Evolutionary conservation across 306 rosid species (phyloP).

Genomic region (Vigna radiata): DNA sequence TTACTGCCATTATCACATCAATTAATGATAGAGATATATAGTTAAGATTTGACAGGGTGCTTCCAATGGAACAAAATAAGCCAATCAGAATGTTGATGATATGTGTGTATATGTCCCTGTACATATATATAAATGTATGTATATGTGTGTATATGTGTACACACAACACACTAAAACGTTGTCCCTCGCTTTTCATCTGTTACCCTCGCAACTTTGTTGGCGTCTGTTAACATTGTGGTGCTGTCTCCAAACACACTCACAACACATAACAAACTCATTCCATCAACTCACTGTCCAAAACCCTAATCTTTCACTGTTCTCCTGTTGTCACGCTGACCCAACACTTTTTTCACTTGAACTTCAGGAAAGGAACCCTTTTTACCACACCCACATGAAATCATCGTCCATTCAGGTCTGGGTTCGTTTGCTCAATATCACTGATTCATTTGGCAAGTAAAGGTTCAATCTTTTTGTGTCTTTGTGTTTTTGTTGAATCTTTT

Average conservation of each 20-base stretch:
- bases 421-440: slow-evolving; percentile 32
- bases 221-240: slow-evolving; percentile 47
- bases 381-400: slow-evolving; percentile 26
- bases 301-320: slow-evolving; percentile 50
- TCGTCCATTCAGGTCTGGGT: slow-evolving; percentile 15
- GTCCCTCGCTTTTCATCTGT: slow-evolving; percentile 29
- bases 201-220: slow-evolving; percentile 42
- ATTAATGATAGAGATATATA: too few relatives aligned
- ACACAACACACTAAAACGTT: slow-evolving; percentile 11
- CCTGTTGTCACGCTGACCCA: slow-evolving; percentile 35
- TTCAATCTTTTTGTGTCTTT: slow-evolving; percentile 3
- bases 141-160: too few relatives aligned
- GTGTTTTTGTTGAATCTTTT: slow-evolving; percentile 35
- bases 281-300: slow-evolving; percentile 45
- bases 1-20: too few relatives aligned
- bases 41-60: too few relatives aligned
- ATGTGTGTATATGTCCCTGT: too few relatives aligned
- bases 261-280: slow-evolving; percentile 5
- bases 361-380: slow-evolving; percentile 2
- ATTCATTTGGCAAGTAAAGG: slow-evolving; percentile 33
- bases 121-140: too few relatives aligned
- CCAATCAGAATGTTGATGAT: background rate
- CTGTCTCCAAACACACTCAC: slow-evolving; percentile 46
- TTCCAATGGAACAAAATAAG: too few relatives aligned
- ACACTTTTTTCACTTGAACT: slow-evolving; percentile 2